These are phyloP conservation scores for Kandelia obovata DNA, from an alignment of 345 rosid genomes.

Conservation along the genomic window DNA sequence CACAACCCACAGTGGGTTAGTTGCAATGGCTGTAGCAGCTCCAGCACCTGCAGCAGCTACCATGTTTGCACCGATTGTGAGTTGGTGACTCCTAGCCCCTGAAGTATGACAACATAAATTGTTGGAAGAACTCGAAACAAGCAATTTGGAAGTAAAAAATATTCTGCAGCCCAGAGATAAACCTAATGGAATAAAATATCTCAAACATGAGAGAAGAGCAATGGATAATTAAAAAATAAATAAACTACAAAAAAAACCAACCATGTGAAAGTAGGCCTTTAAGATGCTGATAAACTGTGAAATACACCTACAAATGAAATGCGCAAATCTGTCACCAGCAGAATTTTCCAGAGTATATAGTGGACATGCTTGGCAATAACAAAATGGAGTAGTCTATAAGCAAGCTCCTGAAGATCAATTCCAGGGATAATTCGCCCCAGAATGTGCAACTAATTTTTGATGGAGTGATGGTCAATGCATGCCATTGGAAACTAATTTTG, in stretches of 20 bases:
- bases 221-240: slow-evolving; percentile 9
- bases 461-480: neutral
- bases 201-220: slow-evolving; percentile 4
- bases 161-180: neutral
- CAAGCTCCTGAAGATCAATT: slow-evolving; percentile 2
- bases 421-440: neutral
- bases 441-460: neutral
- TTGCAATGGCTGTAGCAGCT: slow-evolving; percentile 75
- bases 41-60: slow-evolving; percentile 97
- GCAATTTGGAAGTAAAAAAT: neutral
- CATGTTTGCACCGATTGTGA: slow-evolving; percentile 69
- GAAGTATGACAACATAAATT: slow-evolving; percentile 12
- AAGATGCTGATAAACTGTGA: slow-evolving; percentile 68
- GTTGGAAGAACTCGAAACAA: slow-evolving; percentile 10
- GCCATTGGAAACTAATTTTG: neutral
- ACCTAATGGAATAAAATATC: slow-evolving; percentile 1
- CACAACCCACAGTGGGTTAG: slow-evolving; percentile 98
- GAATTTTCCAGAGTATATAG: slow-evolving; percentile 15
- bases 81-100: slow-evolving; percentile 49
- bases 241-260: slow-evolving; percentile 36
- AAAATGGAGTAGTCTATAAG: neutral
- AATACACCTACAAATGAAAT: slow-evolving; percentile 67
- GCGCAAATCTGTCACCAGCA: slow-evolving; percentile 22
- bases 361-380: neutral
- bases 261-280: slow-evolving; percentile 72